Evolutionary conservation across 2,329 filamentous ascomycete genomes (phyloP).

Genomic region (Periconia sp.): DNA sequence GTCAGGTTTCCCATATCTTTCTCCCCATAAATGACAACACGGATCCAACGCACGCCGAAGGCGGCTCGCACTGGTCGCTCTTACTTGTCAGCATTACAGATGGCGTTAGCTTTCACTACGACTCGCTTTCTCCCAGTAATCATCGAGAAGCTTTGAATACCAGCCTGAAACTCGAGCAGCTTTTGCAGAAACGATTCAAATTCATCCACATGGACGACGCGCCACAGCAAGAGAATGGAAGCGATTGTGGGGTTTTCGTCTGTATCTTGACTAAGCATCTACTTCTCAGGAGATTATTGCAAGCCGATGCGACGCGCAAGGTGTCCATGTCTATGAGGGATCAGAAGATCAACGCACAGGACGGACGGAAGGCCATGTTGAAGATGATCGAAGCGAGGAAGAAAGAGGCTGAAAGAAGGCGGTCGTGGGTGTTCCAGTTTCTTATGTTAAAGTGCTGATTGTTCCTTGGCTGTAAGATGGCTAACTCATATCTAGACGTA

Average conservation of each 20-base stretch:
- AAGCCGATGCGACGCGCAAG: constrained; percentile 78
- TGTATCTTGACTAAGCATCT: constrained; percentile 94
- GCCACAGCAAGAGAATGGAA: constrained; percentile 88
- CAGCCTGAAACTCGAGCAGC: constrained; percentile 66
- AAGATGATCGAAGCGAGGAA: constrained; percentile 83
- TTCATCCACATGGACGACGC: constrained; percentile 84
- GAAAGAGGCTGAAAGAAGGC: constrained; percentile 81
- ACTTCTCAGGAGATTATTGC: constrained; percentile 79
- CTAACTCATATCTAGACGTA: constrained; percentile 24
- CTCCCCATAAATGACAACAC: constrained; percentile 92
- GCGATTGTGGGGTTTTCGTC: constrained; percentile 94
- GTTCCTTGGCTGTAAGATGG: not conserved
- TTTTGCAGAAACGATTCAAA: constrained; percentile 68
- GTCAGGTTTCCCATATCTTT: constrained; percentile 84
- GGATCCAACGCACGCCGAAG: constrained; percentile 77
- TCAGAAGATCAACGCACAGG: constrained; percentile 77
- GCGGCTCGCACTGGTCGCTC: constrained; percentile 91
- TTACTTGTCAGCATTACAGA: constrained; percentile 88
- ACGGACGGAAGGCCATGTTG: constrained; percentile 86
- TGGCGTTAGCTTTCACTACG: constrained; percentile 93
- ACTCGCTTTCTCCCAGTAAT: constrained; percentile 79
- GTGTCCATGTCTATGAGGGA: constrained; percentile 92
- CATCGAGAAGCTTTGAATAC: constrained; percentile 70
- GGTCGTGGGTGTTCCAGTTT: constrained; percentile 64
- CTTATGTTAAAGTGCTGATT: not conserved